Percentiles rank a stretch among this genome's conserved stretches.
Evolutionary conservation across 1,284 basidiomycete genomes (phyloP).

Genomic region (Cutaneotrichosporon sp.): DNA sequence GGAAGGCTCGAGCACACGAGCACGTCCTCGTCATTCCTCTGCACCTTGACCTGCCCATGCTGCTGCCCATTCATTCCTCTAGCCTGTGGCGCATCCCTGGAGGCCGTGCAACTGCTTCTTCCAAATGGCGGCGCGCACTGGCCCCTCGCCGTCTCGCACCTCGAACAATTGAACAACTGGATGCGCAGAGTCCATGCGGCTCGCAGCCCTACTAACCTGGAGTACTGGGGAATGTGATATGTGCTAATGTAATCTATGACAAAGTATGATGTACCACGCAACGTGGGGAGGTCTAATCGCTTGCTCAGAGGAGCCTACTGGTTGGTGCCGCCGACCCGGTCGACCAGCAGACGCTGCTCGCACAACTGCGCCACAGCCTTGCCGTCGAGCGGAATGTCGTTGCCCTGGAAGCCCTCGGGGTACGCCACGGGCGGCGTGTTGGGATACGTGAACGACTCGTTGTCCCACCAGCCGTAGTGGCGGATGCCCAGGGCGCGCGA

Average conservation of each 20-base stretch:
- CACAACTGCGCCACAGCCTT: conserved; percentile 51
- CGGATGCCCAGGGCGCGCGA: conserved; percentile 68
- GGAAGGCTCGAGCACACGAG: too few species aligned
- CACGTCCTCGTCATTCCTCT: too few species aligned
- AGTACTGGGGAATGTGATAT: not conserved
- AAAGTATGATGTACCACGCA: too few species aligned
- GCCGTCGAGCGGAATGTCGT: conserved; percentile 60
- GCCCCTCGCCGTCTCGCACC: too few species aligned
- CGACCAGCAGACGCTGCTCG: conserved; percentile 47
- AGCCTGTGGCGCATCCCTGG: too few species aligned
- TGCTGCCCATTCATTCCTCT: too few species aligned
- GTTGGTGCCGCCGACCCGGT: conserved; percentile 19
- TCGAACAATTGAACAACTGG: not conserved
- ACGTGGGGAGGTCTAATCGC: not conserved
- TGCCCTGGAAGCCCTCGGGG: conserved; percentile 54
- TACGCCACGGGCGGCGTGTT: conserved; percentile 56
- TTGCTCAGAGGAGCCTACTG: not conserved
- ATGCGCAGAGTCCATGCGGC: conserved; percentile 5
- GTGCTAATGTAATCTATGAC: conserved; percentile 16
- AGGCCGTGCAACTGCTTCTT: too few species aligned
- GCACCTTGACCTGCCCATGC: too few species aligned
- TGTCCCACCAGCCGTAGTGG: conserved; percentile 77
- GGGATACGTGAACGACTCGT: conserved; percentile 63
- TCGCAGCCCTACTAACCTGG: not conserved
- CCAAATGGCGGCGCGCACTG: too few species aligned